phyloP scores from a whole-genome alignment of 164 flowering plant species.

The Tetracentron sinense region DNA sequence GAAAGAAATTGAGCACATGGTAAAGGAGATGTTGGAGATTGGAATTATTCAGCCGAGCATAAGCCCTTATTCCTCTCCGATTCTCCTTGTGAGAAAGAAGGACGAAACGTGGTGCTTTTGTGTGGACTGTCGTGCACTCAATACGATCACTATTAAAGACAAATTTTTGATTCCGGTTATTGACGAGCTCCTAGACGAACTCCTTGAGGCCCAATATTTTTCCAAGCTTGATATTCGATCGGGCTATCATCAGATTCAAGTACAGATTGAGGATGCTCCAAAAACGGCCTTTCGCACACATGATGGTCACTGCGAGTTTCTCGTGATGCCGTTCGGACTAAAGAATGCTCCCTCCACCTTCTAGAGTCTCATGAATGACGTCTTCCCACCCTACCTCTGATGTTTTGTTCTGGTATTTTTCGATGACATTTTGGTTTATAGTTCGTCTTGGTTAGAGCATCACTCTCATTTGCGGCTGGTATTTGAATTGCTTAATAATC shows the following conservation, averaged over 20 bases:
- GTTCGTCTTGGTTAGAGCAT: no score
- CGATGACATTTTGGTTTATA: no score
- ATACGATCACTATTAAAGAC: background rate
- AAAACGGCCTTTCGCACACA: constrained; percentile 6
- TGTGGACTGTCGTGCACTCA: constrained; percentile 1
- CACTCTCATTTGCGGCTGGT: no score
- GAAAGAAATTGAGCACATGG: background rate
- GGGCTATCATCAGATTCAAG: constrained; percentile 6
- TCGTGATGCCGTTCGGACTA: constrained; percentile 5
- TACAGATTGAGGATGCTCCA: background rate
- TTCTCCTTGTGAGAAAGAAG: constrained; percentile 2
- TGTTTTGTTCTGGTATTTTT: constrained; percentile 13
- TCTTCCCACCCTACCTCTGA: constrained; percentile 5
- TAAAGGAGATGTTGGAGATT: background rate
- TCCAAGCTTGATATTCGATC: background rate
- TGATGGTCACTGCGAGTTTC: constrained; percentile 5
- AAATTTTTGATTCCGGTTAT: constrained; percentile 5
- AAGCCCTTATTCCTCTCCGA: background rate
- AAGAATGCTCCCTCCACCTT: constrained; percentile 15
- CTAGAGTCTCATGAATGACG: constrained; percentile 14
- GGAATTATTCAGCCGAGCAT: constrained; percentile 5
- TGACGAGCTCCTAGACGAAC: constrained; percentile 6
- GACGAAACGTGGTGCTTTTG: constrained; percentile 3
- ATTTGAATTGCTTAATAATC: no score
- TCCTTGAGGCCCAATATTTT: background rate